Percentiles rank a stretch among this genome's conserved stretches.
These are phyloP conservation scores for Alternaria gaisen DNA, from an alignment of 2,329 filamentous ascomycete species.

Conservation along the genomic window DNA sequence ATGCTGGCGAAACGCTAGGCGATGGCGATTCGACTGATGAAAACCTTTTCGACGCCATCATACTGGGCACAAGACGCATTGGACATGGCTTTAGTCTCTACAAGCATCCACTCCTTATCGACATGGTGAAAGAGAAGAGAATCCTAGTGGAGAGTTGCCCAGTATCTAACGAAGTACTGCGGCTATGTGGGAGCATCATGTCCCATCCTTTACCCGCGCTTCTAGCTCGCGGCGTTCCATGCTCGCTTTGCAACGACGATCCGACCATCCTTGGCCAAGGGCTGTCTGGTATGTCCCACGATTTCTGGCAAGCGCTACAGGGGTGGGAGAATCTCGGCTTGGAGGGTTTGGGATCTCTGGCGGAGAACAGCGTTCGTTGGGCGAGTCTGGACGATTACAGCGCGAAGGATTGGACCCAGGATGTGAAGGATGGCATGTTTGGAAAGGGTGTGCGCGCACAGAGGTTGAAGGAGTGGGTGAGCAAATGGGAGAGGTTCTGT, in stretches of 20 bases:
- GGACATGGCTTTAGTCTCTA: slow-evolving; percentile 89
- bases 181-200: slow-evolving; percentile 78
- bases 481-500: slow-evolving; percentile 89
- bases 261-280: slow-evolving; percentile 88
- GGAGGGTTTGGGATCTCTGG: slow-evolving; percentile 83
- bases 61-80: slow-evolving; percentile 87
- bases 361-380: slow-evolving; percentile 93
- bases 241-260: slow-evolving; percentile 88
- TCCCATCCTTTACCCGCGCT: slow-evolving; percentile 84
- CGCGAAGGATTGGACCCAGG: slow-evolving; percentile 73
- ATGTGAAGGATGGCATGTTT: slow-evolving; percentile 76
- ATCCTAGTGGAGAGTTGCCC: slow-evolving; percentile 92
- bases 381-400: slow-evolving; percentile 84
- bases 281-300: slow-evolving; percentile 82
- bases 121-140: slow-evolving; percentile 86
- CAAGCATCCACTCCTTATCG: slow-evolving; percentile 88
- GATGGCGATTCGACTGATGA: slow-evolving; percentile 78
- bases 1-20: slow-evolving; percentile 88
- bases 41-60: slow-evolving; percentile 88
- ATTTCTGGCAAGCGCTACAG: slow-evolving; percentile 93
- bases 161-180: slow-evolving; percentile 87
- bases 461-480: slow-evolving; percentile 78
- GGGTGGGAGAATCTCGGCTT: slow-evolving; percentile 92
- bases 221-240: slow-evolving; percentile 82
- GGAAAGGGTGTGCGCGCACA: slow-evolving; percentile 76